phyloP scores from a whole-genome alignment of 345 rosid species.

The Rhodamnia rubescens region DNA sequence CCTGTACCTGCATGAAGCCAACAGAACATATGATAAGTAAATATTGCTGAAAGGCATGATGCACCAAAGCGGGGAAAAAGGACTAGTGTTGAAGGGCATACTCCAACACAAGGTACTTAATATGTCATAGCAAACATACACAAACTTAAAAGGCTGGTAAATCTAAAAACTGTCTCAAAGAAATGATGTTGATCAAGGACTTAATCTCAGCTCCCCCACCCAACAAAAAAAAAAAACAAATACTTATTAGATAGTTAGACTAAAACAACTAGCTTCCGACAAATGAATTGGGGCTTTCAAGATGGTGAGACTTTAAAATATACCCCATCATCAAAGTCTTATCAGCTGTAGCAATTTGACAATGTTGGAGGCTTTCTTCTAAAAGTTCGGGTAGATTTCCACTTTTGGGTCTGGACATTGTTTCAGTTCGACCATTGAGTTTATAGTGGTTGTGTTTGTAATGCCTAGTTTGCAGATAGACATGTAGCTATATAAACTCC shows the following conservation, averaged over 20 bases:
- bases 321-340: not conserved
- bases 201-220: not conserved
- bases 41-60: not conserved
- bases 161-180: not conserved
- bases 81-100: not conserved
- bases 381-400: not conserved
- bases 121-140: not conserved
- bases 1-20: slow-evolving; percentile 16
- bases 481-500: not conserved
- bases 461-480: not conserved
- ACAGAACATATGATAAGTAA: not conserved
- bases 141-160: not conserved
- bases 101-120: not conserved
- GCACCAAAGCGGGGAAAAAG: not conserved
- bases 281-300: not conserved
- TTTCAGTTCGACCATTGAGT: not conserved
- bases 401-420: not conserved
- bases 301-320: not conserved
- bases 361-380: not conserved
- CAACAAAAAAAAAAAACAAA: not conserved
- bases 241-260: not conserved
- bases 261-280: not conserved
- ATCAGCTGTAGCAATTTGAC: not conserved
- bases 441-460: not conserved
- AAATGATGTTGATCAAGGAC: not conserved